Percentiles rank a stretch among this genome's conserved stretches.
phyloP scores from a whole-genome alignment of 2,329 filamentous ascomycete species.

The Cercospora beticola region DNA sequence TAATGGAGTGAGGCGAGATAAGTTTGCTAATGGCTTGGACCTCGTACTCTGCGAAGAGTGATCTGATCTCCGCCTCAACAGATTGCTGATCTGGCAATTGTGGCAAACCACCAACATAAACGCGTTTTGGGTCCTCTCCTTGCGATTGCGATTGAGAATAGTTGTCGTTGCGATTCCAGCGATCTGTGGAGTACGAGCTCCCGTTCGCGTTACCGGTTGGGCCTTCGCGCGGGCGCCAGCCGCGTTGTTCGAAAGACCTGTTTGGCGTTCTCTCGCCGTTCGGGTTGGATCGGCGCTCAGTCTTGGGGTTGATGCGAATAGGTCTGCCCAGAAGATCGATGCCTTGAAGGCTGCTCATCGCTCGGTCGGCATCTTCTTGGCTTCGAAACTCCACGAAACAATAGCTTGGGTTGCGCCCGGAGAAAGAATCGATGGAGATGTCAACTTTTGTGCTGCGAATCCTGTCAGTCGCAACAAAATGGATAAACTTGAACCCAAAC shows the following conservation, averaged over 20 bases:
- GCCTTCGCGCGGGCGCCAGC: conserved; percentile 1
- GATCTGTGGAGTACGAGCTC: conserved; percentile 37
- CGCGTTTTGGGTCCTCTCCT: conserved; percentile 42
- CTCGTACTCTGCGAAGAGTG: conserved; percentile 47
- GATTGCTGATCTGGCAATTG: conserved; percentile 45
- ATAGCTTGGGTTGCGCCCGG: conserved; percentile 68
- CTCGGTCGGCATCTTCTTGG: conserved; percentile 57
- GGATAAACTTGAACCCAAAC: conserved; percentile 2
- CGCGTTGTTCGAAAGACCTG: not conserved
- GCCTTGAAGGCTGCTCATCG: conserved; percentile 58
- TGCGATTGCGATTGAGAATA: conserved; percentile 35
- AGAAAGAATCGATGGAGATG: conserved; percentile 68
- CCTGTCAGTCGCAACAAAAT: not conserved
- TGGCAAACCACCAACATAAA: conserved; percentile 47
- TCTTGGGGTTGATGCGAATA: conserved; percentile 57
- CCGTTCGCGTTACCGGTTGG: not conserved
- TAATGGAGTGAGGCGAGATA: conserved; percentile 25
- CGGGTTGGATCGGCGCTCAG: conserved; percentile 14
- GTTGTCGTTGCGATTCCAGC: conserved; percentile 46
- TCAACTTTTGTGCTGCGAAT: conserved; percentile 57
- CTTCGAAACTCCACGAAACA: conserved; percentile 69
- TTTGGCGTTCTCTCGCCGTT: not conserved
- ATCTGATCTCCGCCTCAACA: conserved; percentile 44
- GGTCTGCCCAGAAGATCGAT: conserved; percentile 57
- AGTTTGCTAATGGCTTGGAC: conserved; percentile 52